phyloP scores from a whole-genome alignment of 1,139 yeast species.

The Yamadazyma conglobata region DNA sequence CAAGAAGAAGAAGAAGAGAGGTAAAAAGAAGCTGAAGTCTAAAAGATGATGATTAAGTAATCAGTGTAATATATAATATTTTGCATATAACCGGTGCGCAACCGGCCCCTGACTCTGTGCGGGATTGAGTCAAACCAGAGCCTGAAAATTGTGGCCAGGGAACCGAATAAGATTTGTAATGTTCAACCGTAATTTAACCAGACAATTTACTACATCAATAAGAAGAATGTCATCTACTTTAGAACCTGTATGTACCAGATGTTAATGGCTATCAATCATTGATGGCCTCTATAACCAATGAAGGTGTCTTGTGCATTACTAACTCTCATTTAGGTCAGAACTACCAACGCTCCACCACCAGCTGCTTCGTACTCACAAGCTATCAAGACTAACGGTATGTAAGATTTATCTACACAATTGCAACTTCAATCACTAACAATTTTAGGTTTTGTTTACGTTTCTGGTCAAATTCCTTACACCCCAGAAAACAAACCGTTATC shows the following conservation, averaged over 20 bases:
- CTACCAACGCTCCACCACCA: constrained; percentile 86
- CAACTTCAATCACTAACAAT: constrained; percentile 18
- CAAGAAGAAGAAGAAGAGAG: constrained; percentile 1
- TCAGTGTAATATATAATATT: too few relatives aligned
- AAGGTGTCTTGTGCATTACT: constrained; percentile 20
- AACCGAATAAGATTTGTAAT: too few relatives aligned
- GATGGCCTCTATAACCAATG: too few relatives aligned
- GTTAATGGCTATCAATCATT: background rate
- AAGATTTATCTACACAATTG: constrained; percentile 5
- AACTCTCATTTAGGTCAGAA: constrained; percentile 45
- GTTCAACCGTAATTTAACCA: constrained; percentile 12
- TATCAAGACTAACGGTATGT: constrained; percentile 73
- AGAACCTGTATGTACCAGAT: constrained; percentile 39
- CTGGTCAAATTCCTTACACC: constrained; percentile 94
- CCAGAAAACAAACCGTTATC: constrained; percentile 77
- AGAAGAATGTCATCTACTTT: constrained; percentile 41
- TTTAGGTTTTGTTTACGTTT: constrained; percentile 74
- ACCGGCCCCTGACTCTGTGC: too few relatives aligned
- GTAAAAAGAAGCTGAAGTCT: background rate
- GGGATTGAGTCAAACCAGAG: too few relatives aligned
- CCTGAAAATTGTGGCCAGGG: too few relatives aligned
- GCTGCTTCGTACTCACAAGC: constrained; percentile 97
- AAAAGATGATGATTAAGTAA: too few relatives aligned
- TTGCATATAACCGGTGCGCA: too few relatives aligned
- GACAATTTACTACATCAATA: constrained; percentile 12